Conservation (phyloP, 768 basidiomycete genomes). For the Podaxis sp. region DNA sequence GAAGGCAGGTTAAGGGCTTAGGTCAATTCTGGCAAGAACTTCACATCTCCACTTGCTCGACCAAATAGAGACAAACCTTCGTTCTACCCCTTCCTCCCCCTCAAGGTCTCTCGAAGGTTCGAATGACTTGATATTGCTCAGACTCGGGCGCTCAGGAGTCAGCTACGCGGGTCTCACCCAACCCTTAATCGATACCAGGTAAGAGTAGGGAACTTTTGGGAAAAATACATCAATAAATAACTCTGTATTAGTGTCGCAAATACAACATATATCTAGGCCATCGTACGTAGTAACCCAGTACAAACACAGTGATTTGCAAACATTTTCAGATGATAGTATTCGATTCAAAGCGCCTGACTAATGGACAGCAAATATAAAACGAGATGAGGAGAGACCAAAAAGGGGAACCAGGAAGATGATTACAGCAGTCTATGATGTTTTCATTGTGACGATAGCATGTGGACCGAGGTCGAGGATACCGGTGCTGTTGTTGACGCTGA, state of each 20-base stretch:
- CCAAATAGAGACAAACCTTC: slow-evolving; percentile 10
- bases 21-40: neutral
- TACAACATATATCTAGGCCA: slow-evolving; percentile 2
- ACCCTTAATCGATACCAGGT: too few relatives aligned
- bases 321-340: slow-evolving; percentile 4
- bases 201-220: neutral
- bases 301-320: neutral
- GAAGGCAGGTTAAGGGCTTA: neutral
- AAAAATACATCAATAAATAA: slow-evolving; percentile 4
- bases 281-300: neutral
- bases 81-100: neutral
- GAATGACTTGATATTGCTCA: neutral
- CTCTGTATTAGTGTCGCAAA: slow-evolving; percentile 10
- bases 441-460: neutral
- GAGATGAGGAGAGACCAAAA: neutral
- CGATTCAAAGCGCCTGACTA: slow-evolving; percentile 5
- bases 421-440: neutral
- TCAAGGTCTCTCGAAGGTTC: neutral
- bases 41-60: neutral
- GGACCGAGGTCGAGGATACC: neutral
- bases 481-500: neutral
- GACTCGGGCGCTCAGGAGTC: neutral
- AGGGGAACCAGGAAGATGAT: neutral
- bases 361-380: slow-evolving; percentile 7
- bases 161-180: too few relatives aligned